These are phyloP conservation scores for Fusarium tjaetaba DNA, from an alignment of 2,329 filamentous ascomycete species.

Conservation along the genomic window DNA sequence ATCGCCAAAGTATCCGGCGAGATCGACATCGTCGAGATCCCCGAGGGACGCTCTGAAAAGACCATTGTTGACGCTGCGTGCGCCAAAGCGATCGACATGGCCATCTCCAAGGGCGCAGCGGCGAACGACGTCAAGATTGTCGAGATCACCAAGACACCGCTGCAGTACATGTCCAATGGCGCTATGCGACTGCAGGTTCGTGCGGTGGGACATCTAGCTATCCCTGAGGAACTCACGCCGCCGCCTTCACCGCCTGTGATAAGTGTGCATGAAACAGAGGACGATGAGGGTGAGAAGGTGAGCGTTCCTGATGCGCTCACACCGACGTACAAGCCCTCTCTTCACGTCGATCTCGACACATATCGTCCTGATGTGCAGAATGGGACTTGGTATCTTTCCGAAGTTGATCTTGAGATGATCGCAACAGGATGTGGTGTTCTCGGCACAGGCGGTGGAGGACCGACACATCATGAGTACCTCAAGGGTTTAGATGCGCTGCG, in stretches of 20 bases:
- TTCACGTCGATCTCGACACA: constrained; percentile 43
- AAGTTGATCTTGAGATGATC: constrained; percentile 50
- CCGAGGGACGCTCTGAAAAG: constrained; percentile 51
- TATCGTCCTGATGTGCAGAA: constrained; percentile 47
- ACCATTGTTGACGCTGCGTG: constrained; percentile 53
- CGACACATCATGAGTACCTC: constrained; percentile 56
- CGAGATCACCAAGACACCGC: constrained; percentile 56
- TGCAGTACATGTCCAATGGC: constrained; percentile 50
- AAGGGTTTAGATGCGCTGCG: constrained; percentile 52
- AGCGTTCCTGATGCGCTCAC: constrained; percentile 44
- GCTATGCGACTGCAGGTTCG: constrained; percentile 49
- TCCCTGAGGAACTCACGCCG: constrained; percentile 43
- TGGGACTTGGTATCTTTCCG: constrained; percentile 50
- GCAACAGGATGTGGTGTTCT: constrained; percentile 50
- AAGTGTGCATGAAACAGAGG: constrained; percentile 19
- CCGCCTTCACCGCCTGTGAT: constrained; percentile 32
- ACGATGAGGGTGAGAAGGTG: constrained; percentile 41
- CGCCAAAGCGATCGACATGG: constrained; percentile 46
- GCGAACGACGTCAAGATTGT: constrained; percentile 53
- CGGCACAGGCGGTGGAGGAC: constrained; percentile 51
- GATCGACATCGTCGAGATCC: constrained; percentile 62
- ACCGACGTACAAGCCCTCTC: constrained; percentile 46
- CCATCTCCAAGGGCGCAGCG: constrained; percentile 46
- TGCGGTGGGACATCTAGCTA: constrained; percentile 48
- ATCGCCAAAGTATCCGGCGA: constrained; percentile 65